Conservation (phyloP, 2,329 filamentous ascomycete genomes). For the Monosporascus sp. region DNA sequence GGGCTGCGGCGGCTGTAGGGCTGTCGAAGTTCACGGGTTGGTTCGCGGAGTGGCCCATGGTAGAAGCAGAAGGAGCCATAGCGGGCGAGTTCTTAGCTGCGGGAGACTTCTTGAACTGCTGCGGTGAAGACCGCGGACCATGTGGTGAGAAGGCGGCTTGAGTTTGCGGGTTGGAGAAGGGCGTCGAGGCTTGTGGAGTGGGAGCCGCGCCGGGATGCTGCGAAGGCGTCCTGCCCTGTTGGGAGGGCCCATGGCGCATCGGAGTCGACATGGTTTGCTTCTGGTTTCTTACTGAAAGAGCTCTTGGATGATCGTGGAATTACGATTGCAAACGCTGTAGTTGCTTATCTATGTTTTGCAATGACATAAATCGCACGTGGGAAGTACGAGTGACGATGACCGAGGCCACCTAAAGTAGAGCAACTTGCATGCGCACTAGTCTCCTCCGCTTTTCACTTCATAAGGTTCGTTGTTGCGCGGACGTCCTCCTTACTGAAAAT, state of each 20-base stretch:
- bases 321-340: not conserved
- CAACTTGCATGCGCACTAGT: too few relatives aligned
- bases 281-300: not conserved
- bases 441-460: too few relatives aligned
- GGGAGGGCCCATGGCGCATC: conserved; percentile 37
- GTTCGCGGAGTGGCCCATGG: conserved; percentile 42
- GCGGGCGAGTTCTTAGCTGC: conserved; percentile 57
- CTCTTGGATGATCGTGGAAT: not conserved
- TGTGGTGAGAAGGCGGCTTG: conserved; percentile 55
- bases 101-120: conserved; percentile 60
- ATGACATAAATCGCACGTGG: too few relatives aligned
- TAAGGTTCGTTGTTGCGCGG: too few relatives aligned
- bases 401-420: too few relatives aligned
- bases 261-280: conserved; percentile 26
- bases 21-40: conserved; percentile 57
- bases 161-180: conserved; percentile 52
- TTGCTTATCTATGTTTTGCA: too few relatives aligned
- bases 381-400: too few relatives aligned
- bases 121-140: conserved; percentile 55
- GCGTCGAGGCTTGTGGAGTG: conserved; percentile 62
- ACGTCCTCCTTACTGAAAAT: too few relatives aligned
- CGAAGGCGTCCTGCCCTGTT: conserved; percentile 45
- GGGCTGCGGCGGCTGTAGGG: conserved; percentile 56
- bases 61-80: conserved; percentile 34
- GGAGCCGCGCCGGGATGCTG: conserved; percentile 45